Evolutionary conservation across 2,329 filamentous ascomycete species (phyloP), one percentile per base, ranked within the genome.

Genomic region (Fusarium gaditjirri): DNA sequence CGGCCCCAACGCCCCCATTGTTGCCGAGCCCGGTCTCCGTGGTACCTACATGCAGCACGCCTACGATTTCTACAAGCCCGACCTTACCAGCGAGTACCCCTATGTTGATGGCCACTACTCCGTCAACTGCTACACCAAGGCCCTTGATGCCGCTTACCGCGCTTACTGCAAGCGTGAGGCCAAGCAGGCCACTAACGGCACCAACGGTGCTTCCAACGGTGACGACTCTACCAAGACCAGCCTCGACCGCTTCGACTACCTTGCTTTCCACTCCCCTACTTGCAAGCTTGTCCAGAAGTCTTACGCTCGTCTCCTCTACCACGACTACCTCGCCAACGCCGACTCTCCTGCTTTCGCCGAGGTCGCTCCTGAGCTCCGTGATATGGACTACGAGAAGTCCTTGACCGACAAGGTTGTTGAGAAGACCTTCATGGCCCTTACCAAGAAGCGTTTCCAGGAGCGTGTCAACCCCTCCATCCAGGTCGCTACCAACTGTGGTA

Each of bases 21-120:
- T 91, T 68, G 86, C 92, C 73, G 93, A 95, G 84, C 90, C 93
- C 56, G 93, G 93, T 80, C 89, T 94, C 80, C 91, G 93, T 79
- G 93, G 92, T 80, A 91, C 87, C 77, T 94, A 93, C 86, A 92
- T 95, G 90, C 87, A 91, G 82, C 93, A 95, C 84, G 91, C 91
- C 77, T 96, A 95, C 83, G 93, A 95, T 83, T 95, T 95, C 83
- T 95, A 94, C 90, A 95, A 95, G 90, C 93, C 93, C 78, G 93
- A 95, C 83, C 86, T 95, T 75, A 93, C 93, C 79, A 94, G 91
- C 88, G 93, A 95, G 84, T 95, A 95, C 85, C 93, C 93, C 72
- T 91, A 93, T 79, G 93, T 95, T 65, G 93, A 95, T 78, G 93
- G 93, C 68, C 93, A 95, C 82, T 94, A 91, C 87, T 95, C 93